Base-by-base conservation (phyloP, 441 rosid species). In the Populus hybrid region DNA sequence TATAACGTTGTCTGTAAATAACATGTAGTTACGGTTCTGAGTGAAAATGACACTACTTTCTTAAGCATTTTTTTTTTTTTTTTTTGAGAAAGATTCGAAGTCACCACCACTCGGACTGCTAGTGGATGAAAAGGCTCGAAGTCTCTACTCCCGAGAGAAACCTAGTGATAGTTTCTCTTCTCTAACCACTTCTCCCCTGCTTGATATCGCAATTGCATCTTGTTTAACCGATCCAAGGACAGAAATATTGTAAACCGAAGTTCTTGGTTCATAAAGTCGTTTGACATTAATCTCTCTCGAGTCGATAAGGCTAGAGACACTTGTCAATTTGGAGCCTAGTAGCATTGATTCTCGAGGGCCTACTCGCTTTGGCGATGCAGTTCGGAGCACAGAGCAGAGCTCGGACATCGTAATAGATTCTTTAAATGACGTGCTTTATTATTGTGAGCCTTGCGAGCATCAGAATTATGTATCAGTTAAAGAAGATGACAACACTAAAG, bases 101-200 rank as follows among this genome's bases (percentile, higher is more conserved):
- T 82, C 85, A 80, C 77, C 84, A 77, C 88, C 91, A 86, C 82
- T 79, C 70, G 82, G 81, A 71, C 74, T 76, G 76, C 70, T 81
- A 74, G 92, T 87, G 90, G 95, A 78, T 81, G 87, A 67, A 68
- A 74, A 81, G 73, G 81, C 79, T 80, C 72, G 83, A 80, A 85
- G 81, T 84, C 83, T 88, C 87, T 86, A 73, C 79, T 34, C 74
- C 88, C 90, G 80, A 50, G 71, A 81, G 78, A 78, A 84, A 46
- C 42, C 71, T 18, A 11, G 4, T 72, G 83, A 82, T 79, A 67
- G 6, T 42, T 42, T 12, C 78, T 75, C 42, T 38, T 10, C 26
- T 35, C 61, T 16, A 36, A 28, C 11, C 61, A 34, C 18, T 75
- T 59, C 69, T 65, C 73, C 71, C 53, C 18, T 42, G 53, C 2